Evolutionary conservation across 2,329 filamentous ascomycete genomes (phyloP), one percentile per base, ranked within the genome.

Genomic region (Leptoxyphium fumago): DNA sequence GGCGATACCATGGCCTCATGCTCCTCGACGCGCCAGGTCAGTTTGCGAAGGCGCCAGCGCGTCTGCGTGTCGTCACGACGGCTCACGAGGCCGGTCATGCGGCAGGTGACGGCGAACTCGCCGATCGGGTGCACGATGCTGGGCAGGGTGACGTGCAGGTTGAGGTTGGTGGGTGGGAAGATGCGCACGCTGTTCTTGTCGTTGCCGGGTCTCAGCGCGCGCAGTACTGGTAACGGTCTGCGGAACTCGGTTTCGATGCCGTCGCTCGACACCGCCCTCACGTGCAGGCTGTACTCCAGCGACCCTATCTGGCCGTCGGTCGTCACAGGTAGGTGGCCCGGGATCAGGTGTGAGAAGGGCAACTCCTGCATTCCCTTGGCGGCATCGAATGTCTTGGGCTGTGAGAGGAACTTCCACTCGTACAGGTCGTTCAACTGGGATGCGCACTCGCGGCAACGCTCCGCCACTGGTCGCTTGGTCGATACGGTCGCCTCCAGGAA

Each of bases 81-180:
- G 51, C 77, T 82, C 38, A 87, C 78, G 43, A 95, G 78, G n/a
- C 89, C 89, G 50, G 88, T 84, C 50, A 98, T 75, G 43, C 81
- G 80, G 66, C 95, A 79, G 39, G 77, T 74, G 41, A 95, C 74
- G 10, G 73, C 82, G 66, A 93, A 89, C 55, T 77, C 78, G 55
- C 85, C 84, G 47, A 88, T 84, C 5, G 89, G 87, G 65, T 94
- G 82, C 49, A 95, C 80, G 50, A 94, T 77, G 32, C 84, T 78
- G 40, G 82, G 82, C 50, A 94, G 80, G 55, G 85, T 80, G 49
- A 91, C 82, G 57, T 80, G 81, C 46, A 86, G 84, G 52, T 85
- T 88, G 56, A 98, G 80, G 65, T 94, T 91, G 52, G 91, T 98
- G 0, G 91, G 89, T 40, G 89, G 91, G 66, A 98, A 98, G 58